These are phyloP conservation scores for Echinosophora koreensis DNA, from an alignment of 306 rosid genomes.

Conservation along the genomic window DNA sequence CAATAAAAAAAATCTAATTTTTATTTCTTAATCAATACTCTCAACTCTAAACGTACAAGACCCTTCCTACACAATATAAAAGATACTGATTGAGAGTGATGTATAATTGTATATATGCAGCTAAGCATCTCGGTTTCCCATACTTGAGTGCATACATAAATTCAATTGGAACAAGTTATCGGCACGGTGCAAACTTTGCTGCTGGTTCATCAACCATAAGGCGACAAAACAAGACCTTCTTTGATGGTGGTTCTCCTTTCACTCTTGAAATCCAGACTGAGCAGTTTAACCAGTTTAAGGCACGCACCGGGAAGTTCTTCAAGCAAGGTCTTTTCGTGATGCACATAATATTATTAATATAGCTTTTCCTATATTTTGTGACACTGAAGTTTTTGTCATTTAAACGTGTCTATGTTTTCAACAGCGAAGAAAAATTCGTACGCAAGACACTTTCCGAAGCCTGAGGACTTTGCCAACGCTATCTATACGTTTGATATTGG, in stretches of 20 bases:
- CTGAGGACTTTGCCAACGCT: slow-evolving; percentile 75
- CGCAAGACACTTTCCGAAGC: slow-evolving; percentile 55
- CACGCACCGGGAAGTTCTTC: slow-evolving; percentile 61
- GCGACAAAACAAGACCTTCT: slow-evolving; percentile 62
- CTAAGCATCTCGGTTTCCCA: slow-evolving; percentile 62
- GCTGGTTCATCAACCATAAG: slow-evolving; percentile 76
- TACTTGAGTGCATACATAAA: slow-evolving; percentile 68
- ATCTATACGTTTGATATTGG: slow-evolving; percentile 82
- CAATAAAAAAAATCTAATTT: too few relatives aligned
- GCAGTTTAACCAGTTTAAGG: slow-evolving; percentile 68
- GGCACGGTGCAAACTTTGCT: slow-evolving; percentile 90
- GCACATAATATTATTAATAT: not conserved
- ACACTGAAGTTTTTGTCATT: not conserved
- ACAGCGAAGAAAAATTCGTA: slow-evolving; percentile 48
- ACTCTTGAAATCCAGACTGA: slow-evolving; percentile 67
- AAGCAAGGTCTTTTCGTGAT: slow-evolving; percentile 46
- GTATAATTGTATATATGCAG: slow-evolving; percentile 48
- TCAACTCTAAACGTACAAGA: too few relatives aligned
- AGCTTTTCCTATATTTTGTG: not conserved
- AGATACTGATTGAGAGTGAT: not conserved
- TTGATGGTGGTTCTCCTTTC: slow-evolving; percentile 72
- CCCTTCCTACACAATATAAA: not conserved
- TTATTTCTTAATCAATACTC: too few relatives aligned
- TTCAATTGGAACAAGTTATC: slow-evolving; percentile 74
- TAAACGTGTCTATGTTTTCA: not conserved